Base-by-base conservation (phyloP, 257 asterid genomes). In the Solanum chaucha region DNA sequence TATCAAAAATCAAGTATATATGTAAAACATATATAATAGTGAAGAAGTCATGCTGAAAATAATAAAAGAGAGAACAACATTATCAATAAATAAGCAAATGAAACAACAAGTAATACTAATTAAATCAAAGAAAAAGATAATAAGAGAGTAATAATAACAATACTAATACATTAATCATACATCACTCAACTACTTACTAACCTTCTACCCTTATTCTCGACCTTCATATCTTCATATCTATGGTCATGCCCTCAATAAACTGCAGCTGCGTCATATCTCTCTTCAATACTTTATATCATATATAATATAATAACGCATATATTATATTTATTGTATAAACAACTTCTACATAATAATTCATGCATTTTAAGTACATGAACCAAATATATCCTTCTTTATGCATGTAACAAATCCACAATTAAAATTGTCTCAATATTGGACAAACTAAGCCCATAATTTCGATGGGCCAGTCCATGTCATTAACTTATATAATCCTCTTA, bases 121-220 rank as follows among this genome's bases (percentile, higher is more conserved):
- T 35, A 8, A 22, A 61, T n/a, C 30, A 3, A 10, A 61, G n/a
- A 55, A 17, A 0, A 55, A 17, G n/a, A 17, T 17, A 55, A 55
- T 55, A 17, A 55, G 65, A 19, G 65, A 55, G 65, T 19, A 55
- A 55, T 55, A 55, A 55, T 55, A 55, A 19, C 10, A 55, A 20
- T 19, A 55, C 0, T 6, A 0, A 55, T 55, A 55, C 0, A 0
- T 8, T 55, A 55, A 8, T 8, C n/a, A 55, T 0, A 55, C 10
- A 19, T 55, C 24, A 55, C 65, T 55, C 24, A 3, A 55, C 61
- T 51, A 17, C 24, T 55, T 55, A 55, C 24, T 19, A 7, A 0
- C 24, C 24, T 55, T 55, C 70, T n/a, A 10, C 30, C 6, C 1
- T 61, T 0, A 61, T 61, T 0, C 6, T 20, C 13, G 3, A 22